Evolutionary conservation across 2,329 filamentous ascomycete genomes (phyloP).

Genomic region (Xylariaceae sp.): DNA sequence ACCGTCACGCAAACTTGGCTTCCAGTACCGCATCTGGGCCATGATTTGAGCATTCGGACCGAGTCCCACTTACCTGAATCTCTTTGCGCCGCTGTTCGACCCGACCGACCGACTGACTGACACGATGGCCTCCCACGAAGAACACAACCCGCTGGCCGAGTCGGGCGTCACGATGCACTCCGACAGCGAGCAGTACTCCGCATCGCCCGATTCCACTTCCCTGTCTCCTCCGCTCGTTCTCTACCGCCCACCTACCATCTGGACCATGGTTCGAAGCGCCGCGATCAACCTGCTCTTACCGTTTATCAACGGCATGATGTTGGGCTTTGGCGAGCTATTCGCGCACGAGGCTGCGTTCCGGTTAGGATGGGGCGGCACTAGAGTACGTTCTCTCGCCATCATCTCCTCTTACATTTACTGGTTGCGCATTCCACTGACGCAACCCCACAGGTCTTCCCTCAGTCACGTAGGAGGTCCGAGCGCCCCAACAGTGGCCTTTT

Average conservation of each 20-base stretch:
- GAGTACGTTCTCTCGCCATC: slow-evolving; percentile 53
- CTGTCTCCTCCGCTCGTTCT: slow-evolving; percentile 68
- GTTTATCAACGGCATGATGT: slow-evolving; percentile 96
- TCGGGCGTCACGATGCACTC: slow-evolving; percentile 74
- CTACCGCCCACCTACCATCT: slow-evolving; percentile 83
- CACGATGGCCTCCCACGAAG: slow-evolving; percentile 48
- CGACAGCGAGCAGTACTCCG: slow-evolving; percentile 78
- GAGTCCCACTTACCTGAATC: background rate
- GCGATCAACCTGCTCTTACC: slow-evolving; percentile 94
- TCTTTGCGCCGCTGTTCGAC: background rate
- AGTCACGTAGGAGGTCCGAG: slow-evolving; percentile 34
- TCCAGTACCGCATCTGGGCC: background rate
- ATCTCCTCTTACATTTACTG: background rate
- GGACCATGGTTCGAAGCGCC: slow-evolving; percentile 77
- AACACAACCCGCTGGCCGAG: slow-evolving; percentile 55
- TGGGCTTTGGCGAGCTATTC: slow-evolving; percentile 94
- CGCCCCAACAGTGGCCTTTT: background rate
- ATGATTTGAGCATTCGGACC: slow-evolving; percentile 1
- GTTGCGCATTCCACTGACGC: slow-evolving; percentile 2
- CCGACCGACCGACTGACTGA: background rate
- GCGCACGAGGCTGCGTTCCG: slow-evolving; percentile 93
- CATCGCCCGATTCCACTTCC: slow-evolving; percentile 57
- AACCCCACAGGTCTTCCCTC: slow-evolving; percentile 48
- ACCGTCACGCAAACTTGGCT: background rate
- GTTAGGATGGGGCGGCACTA: slow-evolving; percentile 88